Evolutionary conservation across 345 rosid genomes (phyloP), one percentile per base, ranked within the genome.

Genomic region (Rhizophora mangle): DNA sequence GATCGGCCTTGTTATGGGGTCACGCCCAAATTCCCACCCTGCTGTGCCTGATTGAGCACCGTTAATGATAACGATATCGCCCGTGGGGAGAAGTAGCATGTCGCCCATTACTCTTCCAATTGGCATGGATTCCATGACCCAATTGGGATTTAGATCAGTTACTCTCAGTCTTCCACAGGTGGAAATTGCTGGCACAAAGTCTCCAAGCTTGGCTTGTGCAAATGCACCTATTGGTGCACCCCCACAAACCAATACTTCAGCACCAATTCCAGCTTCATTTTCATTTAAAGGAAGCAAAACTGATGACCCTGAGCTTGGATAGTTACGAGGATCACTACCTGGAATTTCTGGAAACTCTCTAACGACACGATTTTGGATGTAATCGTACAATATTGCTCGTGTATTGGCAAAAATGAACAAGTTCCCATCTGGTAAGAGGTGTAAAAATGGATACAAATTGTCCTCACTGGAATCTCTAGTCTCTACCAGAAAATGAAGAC

Each of bases 271-370:
- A 52, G 32, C 74, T 2, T 15, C 63, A 53, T 76, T 80, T 52
- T 91, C 97, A 60, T 88, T 87, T 4, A 93, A 36, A 19, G 98
- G 94, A 30, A 93, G 81, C 69, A 93, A 43, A 63, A 91, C 83
- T 0, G 96, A 93, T 4, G 97, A 93, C 10, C 98, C 98, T 18
- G 92, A 64, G 79, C 96, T 89, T 6, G 98, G 98, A 67, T 93
- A 93, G 31, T 93, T 91, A 8, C 96, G 86, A 1, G 93, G 92
- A 64, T 82, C 86, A 3, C 75, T 80, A 5, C 78, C 80, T 1
- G 89, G 86, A 8, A 93, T 89, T 39, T 21, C 64, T 6, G 89
- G 92, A 47, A 80, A 86, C 81, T 83, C 89, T 70, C 46, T 85
- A 11, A 88, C 62, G 32, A 93, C 82, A 10, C 63, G 67, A 54